Evolutionary conservation across 129 eudicot genomes (phyloP), one percentile per base, ranked within the genome.

Genomic region (Escallonia herrerae): DNA sequence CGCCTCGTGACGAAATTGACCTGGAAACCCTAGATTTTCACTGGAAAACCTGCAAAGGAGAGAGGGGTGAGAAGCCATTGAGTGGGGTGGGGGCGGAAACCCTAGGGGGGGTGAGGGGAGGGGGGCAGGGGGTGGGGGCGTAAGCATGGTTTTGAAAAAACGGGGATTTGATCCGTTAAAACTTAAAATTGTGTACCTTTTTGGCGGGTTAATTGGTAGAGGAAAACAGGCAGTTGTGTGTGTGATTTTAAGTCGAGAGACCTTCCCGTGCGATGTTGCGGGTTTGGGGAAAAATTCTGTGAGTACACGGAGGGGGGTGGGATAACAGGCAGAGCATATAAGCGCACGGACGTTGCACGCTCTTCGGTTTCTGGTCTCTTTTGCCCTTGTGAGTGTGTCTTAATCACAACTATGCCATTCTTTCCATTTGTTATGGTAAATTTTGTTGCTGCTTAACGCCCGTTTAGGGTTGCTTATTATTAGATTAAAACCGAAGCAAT

Each of bases 141-240:
- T 41, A 22, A 56, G 13, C 62, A 7, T 39, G 56, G 15, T 69
- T 67, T 69, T 75, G 68, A 72, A 71, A 65, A 53, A 54, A 52
- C 13, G 53, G 54, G 63, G 65, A 41, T 11, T 56, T 15, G 41
- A 56, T 68, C 22, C 56, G 58, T 56, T 56, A 69, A 42, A 62
- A 46, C 55, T 64, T 73, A 57, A 70, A 74, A 54, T 54, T 60
- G 80, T 49, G 55, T 63, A 81, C 81, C 82, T 72, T 73, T 60
- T 81, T 74, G 83, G 83, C 82, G 90, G 90, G 90, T 80, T 62
- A 78, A 77, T 77, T 60, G 74, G 33, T 1, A 22, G 33, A 1
- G 33, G 1, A 66, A 56, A 59, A 58, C 10, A 8, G 15, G 42
- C 61, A 51, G 58, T 51, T 48, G 53, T 62, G 66, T 44, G 63